These are phyloP conservation scores for Fusarium falciforme DNA, from an alignment of 2,329 filamentous ascomycete genomes.

Conservation along the genomic window DNA sequence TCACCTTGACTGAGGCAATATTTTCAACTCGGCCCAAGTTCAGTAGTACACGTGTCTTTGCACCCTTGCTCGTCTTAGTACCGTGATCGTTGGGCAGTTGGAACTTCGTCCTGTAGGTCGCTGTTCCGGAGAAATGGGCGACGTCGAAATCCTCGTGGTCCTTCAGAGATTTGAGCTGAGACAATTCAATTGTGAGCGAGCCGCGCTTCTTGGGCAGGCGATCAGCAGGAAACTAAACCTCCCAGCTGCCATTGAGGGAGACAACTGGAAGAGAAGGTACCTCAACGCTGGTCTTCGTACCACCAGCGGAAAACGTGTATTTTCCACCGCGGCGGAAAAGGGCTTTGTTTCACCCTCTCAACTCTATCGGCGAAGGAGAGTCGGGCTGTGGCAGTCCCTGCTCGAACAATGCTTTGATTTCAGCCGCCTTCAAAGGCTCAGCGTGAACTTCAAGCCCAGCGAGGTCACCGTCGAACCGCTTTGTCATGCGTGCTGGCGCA, in stretches of 20 bases:
- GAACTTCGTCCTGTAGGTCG: neutral
- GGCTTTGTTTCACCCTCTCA: neutral
- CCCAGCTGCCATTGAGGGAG: neutral
- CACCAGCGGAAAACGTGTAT: neutral
- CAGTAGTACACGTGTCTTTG: neutral
- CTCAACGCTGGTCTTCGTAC: neutral
- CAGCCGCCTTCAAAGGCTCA: neutral
- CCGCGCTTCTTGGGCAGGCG: neutral
- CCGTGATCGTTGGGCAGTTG: neutral
- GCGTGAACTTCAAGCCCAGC: neutral
- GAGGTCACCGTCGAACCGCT: neutral
- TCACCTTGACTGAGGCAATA: neutral
- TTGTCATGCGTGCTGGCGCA: neutral
- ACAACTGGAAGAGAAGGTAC: neutral
- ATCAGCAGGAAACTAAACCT: neutral
- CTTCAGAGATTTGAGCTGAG: neutral
- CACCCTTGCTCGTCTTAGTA: neutral
- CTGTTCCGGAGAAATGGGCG: neutral
- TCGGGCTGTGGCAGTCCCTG: neutral
- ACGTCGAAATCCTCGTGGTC: neutral
- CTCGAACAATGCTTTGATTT: neutral
- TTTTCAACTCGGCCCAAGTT: neutral
- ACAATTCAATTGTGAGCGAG: neutral
- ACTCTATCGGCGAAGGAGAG: neutral
- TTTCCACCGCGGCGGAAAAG: neutral